phyloP scores from a whole-genome alignment of 2,329 filamentous ascomycete genomes.

The Sordariomycetes sp. region DNA sequence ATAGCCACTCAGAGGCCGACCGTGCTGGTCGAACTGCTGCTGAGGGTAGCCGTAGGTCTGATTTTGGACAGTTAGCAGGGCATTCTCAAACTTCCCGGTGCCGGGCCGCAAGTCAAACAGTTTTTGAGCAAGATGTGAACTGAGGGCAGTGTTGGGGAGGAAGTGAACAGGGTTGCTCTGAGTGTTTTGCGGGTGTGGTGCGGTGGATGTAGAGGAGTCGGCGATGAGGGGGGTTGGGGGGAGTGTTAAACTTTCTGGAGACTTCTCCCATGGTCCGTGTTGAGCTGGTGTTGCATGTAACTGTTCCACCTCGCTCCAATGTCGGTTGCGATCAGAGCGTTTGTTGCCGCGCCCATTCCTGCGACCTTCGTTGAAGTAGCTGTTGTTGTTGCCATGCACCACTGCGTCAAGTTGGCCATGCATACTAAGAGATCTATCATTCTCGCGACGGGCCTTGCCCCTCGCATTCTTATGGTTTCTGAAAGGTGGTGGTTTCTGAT shows the following conservation, averaged over 20 bases:
- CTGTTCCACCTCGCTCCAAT: neutral
- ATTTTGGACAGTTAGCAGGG: conserved; percentile 57
- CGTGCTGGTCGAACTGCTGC: conserved; percentile 27
- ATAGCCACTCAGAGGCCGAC: conserved; percentile 27
- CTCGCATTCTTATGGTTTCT: conserved; percentile 25
- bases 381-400: conserved; percentile 21
- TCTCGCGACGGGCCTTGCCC: conserved; percentile 34
- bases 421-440: conserved; percentile 29
- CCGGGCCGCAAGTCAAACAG: too few species aligned
- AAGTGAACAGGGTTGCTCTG: too few species aligned
- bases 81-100: conserved; percentile 64
- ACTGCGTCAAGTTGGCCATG: conserved; percentile 23
- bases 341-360: neutral
- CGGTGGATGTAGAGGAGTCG: neutral
- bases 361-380: conserved; percentile 18
- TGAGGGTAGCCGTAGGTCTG: conserved; percentile 53
- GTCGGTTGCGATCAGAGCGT: neutral
- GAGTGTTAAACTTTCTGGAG: neutral
- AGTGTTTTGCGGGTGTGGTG: neutral
- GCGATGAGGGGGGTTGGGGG: neutral
- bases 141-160: too few species aligned
- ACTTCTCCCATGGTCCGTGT: conserved; percentile 1
- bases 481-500: conserved; percentile 20
- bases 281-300: neutral
- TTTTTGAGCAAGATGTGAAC: too few species aligned